phyloP scores from a whole-genome alignment of 2,329 filamentous ascomycete genomes.

The Didymella lethalis region DNA sequence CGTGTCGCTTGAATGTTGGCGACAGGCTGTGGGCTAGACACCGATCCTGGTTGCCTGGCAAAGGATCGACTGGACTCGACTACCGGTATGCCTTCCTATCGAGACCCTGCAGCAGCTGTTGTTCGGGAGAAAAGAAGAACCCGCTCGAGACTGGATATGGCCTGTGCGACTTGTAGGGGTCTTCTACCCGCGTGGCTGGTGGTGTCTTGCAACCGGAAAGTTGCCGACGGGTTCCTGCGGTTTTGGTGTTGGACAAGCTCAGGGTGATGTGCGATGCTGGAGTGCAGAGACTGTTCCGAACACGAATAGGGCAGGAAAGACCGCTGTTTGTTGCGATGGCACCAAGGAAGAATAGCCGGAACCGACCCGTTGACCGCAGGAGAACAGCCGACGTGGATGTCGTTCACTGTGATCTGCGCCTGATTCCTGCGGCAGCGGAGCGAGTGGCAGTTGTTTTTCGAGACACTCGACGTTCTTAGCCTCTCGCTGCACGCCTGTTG shows the following conservation, averaged over 20 bases:
- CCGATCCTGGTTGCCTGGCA: slow-evolving; percentile 31
- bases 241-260: slow-evolving; percentile 25
- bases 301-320: slow-evolving; percentile 11
- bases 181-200: slow-evolving; percentile 34
- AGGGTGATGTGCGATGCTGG: slow-evolving; percentile 24
- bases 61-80: slow-evolving; percentile 36
- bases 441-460: slow-evolving; percentile 22
- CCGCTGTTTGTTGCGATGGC: slow-evolving; percentile 18
- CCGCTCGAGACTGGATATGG: slow-evolving; percentile 27
- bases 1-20: slow-evolving; percentile 29
- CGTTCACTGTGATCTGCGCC: slow-evolving; percentile 18
- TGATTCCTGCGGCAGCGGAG: slow-evolving; percentile 23
- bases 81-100: slow-evolving; percentile 21
- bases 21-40: slow-evolving; percentile 25
- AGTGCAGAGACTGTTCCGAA: slow-evolving; percentile 22
- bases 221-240: slow-evolving; percentile 31
- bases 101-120: slow-evolving; percentile 14
- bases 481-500: slow-evolving; percentile 25
- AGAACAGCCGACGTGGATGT: slow-evolving; percentile 10
- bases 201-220: slow-evolving; percentile 27
- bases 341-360: slow-evolving; percentile 16
- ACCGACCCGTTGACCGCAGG: slow-evolving; percentile 15
- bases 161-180: slow-evolving; percentile 33
- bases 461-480: slow-evolving; percentile 21
- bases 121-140: slow-evolving; percentile 17